Percentiles rank a stretch among this genome's conserved stretches.
phyloP scores from a whole-genome alignment of 1,284 basidiomycete species.

The Flammula alnicola region DNA sequence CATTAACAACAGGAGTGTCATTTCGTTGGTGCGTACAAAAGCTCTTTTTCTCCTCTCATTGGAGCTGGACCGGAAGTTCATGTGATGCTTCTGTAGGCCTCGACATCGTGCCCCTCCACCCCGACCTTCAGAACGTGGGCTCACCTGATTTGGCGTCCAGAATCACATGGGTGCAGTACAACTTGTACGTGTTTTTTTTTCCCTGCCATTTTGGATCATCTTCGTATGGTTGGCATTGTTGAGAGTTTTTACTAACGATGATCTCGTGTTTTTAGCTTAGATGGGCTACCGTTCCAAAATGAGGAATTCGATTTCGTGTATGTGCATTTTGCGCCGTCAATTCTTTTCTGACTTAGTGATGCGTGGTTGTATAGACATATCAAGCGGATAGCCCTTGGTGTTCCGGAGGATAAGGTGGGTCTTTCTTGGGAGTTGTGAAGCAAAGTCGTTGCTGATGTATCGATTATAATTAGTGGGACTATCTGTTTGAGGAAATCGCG shows the following conservation, averaged over 20 bases:
- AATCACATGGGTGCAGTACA: conserved; percentile 70
- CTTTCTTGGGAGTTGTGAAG: no score
- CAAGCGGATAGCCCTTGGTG: conserved; percentile 69
- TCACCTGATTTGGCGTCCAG: conserved; percentile 58
- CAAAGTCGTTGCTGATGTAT: conserved; percentile 3
- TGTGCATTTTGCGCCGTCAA: conserved; percentile 27
- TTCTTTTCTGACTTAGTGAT: not conserved
- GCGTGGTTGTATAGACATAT: conserved; percentile 49
- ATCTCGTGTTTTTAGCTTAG: conserved; percentile 53
- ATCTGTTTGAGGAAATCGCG: conserved; percentile 64
- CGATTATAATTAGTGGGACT: conserved; percentile 55
- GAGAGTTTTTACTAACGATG: no score
- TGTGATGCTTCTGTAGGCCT: conserved; percentile 47
- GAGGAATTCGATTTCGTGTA: conserved; percentile 78
- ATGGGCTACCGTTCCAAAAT: conserved; percentile 67
- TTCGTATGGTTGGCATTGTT: conserved; percentile 12
- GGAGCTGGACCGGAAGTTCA: not conserved
- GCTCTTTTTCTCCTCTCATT: not conserved
- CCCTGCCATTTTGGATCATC: conserved; percentile 2
- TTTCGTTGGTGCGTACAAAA: conserved; percentile 56
- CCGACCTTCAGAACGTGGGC: conserved; percentile 59
- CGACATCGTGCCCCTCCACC: conserved; percentile 70
- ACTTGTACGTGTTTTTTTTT: conserved; percentile 54
- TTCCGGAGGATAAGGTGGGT: conserved; percentile 71
- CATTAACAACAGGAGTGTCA: conserved; percentile 45